A percentile compares a stretch with the other conserved stretches of the same genome.
phyloP scores from a whole-genome alignment of 129 eudicot genomes.

The Ambrosia trifida region DNA sequence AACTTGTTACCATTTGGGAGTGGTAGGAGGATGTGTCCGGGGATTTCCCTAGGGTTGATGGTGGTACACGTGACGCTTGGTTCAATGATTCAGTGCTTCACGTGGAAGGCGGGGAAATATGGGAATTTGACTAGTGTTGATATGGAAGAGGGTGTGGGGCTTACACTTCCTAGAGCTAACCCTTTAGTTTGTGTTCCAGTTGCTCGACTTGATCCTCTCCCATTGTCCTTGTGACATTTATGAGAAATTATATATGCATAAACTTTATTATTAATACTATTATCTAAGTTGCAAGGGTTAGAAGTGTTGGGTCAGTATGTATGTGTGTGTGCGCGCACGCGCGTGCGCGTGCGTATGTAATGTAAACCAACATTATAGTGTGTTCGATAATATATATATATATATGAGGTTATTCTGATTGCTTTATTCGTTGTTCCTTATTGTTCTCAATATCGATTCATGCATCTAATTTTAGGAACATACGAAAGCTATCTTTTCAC shows the following conservation, averaged over 20 bases:
- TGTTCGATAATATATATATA: too few species aligned
- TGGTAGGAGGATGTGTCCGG: slow-evolving; percentile 3
- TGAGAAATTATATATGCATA: too few species aligned
- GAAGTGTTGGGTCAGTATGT: too few species aligned
- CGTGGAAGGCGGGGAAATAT: background rate
- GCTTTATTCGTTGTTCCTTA: too few species aligned
- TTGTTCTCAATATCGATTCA: too few species aligned
- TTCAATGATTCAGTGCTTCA: background rate
- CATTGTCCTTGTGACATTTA: background rate
- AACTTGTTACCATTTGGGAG: background rate
- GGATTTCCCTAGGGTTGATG: background rate
- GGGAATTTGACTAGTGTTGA: background rate
- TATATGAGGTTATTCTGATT: too few species aligned
- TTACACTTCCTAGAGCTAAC: background rate
- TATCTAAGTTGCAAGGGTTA: too few species aligned
- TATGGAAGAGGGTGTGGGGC: background rate
- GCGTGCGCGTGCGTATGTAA: too few species aligned
- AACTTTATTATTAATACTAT: too few species aligned
- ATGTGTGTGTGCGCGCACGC: too few species aligned
- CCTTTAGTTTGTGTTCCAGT: background rate
- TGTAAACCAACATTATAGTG: too few species aligned
- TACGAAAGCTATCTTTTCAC: background rate
- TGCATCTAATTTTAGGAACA: too few species aligned
- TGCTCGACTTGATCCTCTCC: background rate
- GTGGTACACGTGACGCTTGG: background rate